These are phyloP conservation scores for Citropsis articulata DNA, from an alignment of 345 rosid genomes.

Conservation along the genomic window DNA sequence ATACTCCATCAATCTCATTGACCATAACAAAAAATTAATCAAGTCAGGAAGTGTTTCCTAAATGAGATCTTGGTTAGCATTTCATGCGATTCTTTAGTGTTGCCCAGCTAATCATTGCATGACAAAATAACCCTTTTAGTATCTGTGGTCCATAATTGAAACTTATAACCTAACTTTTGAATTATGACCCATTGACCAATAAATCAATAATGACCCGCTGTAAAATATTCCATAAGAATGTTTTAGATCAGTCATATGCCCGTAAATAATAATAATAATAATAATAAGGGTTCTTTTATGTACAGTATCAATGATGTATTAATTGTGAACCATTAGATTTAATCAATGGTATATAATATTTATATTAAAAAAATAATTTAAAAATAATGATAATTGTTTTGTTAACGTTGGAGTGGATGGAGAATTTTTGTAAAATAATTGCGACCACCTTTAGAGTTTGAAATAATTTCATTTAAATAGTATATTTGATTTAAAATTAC, in stretches of 20 bases:
- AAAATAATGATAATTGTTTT: too few species aligned
- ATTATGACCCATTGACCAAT: not conserved
- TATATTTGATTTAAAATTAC: too few species aligned
- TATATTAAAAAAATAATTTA: too few species aligned
- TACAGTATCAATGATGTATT: too few species aligned
- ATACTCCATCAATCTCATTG: not conserved
- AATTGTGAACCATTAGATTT: too few species aligned
- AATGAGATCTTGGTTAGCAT: not conserved
- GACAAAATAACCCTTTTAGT: slow-evolving; percentile 6
- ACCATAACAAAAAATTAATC: slow-evolving; percentile 5
- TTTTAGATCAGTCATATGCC: not conserved
- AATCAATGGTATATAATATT: too few species aligned
- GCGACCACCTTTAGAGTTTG: too few species aligned
- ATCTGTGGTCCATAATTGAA: slow-evolving; percentile 6
- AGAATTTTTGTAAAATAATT: too few species aligned
- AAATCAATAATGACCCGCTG: not conserved
- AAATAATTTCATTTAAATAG: too few species aligned
- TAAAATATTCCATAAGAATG: not conserved
- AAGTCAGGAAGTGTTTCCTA: slow-evolving; percentile 10
- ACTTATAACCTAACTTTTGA: not conserved
- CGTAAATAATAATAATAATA: not conserved
- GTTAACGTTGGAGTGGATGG: too few species aligned
- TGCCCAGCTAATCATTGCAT: slow-evolving; percentile 7
- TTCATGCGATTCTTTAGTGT: not conserved
- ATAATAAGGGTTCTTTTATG: too few species aligned